Percentiles rank a stretch among this genome's conserved stretches.
Evolutionary conservation across 176 grass and related monocot species (phyloP).

Genomic region (Guadua angustifolia): DNA sequence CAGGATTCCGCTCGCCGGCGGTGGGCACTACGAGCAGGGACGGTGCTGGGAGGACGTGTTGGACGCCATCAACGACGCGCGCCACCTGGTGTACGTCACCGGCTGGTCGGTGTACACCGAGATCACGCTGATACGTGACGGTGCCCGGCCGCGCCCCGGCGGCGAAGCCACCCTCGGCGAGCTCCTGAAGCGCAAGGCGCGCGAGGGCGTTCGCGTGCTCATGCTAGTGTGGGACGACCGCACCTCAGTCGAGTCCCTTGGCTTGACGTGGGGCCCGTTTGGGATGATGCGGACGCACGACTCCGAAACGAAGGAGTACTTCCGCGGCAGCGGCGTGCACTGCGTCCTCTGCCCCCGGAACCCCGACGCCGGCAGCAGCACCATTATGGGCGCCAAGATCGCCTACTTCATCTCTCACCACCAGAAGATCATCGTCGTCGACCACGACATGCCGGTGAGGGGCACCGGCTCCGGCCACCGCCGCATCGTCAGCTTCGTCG

Average conservation of each 20-base stretch:
- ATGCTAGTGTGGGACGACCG: conserved; percentile 96
- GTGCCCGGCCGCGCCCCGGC: conserved; percentile 48
- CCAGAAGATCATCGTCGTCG: conserved; percentile 86
- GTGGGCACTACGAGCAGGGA: conserved; percentile 51
- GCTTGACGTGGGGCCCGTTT: conserved; percentile 72
- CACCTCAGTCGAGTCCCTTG: conserved; percentile 66
- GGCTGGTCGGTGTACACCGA: conserved; percentile 92
- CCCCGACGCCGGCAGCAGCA: conserved; percentile 68
- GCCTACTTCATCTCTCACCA: conserved; percentile 81
- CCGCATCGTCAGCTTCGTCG: conserved; percentile 83
- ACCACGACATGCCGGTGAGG: conserved; percentile 81
- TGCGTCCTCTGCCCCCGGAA: conserved; percentile 88
- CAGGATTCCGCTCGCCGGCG: conserved; percentile 73
- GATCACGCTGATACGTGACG: conserved; percentile 72
- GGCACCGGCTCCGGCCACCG: conserved; percentile 47
- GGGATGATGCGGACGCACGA: conserved; percentile 92
- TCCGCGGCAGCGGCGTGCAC: conserved; percentile 56
- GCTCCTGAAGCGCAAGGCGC: conserved; percentile 86
- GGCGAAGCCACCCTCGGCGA: conserved; percentile 77
- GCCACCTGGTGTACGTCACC: conserved; percentile 78
- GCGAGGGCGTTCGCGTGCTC: conserved; percentile 77
- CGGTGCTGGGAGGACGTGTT: conserved; percentile 95
- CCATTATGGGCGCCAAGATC: conserved; percentile 67
- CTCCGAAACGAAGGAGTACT: conserved; percentile 71
- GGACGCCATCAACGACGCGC: conserved; percentile 75